phyloP scores from a whole-genome alignment of 768 basidiomycete species.

The Hygrocybe punicea region DNA sequence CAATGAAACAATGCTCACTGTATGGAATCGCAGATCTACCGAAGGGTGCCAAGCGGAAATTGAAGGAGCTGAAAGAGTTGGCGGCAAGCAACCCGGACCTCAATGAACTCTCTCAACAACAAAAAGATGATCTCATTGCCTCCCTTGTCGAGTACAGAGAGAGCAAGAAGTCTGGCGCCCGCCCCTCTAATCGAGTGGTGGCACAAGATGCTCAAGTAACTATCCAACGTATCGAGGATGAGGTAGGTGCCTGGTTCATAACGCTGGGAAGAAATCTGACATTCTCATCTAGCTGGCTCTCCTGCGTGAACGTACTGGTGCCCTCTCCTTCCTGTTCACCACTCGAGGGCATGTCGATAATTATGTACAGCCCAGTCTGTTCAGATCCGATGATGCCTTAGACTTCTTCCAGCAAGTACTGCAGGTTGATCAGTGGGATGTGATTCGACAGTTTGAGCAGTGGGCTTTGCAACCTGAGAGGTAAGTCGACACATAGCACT shows the following conservation, averaged over 20 bases:
- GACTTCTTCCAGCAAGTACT: slow-evolving; percentile 1
- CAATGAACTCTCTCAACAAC: neutral
- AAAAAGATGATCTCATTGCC: neutral
- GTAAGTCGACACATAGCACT: too few relatives aligned
- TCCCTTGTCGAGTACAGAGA: neutral
- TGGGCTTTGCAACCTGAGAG: neutral
- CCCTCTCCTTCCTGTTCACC: neutral
- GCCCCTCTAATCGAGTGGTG: neutral
- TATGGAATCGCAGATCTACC: neutral
- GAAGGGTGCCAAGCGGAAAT: neutral
- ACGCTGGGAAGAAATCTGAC: neutral
- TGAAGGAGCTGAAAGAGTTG: neutral
- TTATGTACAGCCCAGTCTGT: neutral
- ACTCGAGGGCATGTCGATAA: slow-evolving; percentile 3
- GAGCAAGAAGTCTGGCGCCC: neutral
- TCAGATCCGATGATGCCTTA: neutral
- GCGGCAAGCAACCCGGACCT: neutral
- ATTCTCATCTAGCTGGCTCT: neutral
- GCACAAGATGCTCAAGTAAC: neutral
- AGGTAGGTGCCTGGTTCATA: neutral
- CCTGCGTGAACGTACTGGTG: neutral
- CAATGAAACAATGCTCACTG: too few relatives aligned
- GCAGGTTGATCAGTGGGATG: neutral
- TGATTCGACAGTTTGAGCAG: slow-evolving; percentile 1
- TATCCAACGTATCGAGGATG: neutral